Percentiles rank a stretch among this genome's conserved stretches.
These are phyloP conservation scores for Stephania cephalantha DNA, from an alignment of 164 flowering plant species.

Conservation along the genomic window DNA sequence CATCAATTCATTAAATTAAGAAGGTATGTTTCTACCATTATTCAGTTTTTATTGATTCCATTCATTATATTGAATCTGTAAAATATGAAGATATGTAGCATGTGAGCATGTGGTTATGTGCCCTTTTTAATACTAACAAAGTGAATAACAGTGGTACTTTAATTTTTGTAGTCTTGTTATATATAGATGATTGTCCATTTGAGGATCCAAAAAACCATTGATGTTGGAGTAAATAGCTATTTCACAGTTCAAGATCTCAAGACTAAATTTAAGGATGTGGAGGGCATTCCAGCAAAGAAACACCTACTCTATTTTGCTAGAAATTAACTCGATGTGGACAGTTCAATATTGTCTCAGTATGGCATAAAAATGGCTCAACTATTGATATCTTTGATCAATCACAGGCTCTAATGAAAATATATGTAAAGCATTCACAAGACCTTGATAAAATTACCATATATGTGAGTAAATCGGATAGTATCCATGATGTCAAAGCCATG, in stretches of 20 bases:
- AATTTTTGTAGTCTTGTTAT: background rate
- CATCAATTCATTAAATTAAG: too few relatives aligned
- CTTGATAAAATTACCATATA: conserved; percentile 13
- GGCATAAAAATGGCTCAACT: conserved; percentile 15
- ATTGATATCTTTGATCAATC: conserved; percentile 11
- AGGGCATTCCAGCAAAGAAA: conserved; percentile 13
- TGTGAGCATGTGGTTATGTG: too few relatives aligned
- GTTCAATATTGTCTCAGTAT: conserved; percentile 17
- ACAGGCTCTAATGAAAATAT: conserved; percentile 10
- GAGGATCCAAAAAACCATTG: conserved; percentile 21
- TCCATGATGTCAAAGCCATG: conserved; percentile 19
- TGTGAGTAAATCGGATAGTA: conserved; percentile 17
- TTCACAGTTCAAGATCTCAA: conserved; percentile 19
- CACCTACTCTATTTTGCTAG: conserved; percentile 18
- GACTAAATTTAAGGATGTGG: conserved; percentile 11
- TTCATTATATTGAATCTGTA: too few relatives aligned
- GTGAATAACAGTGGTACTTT: too few relatives aligned
- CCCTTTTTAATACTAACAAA: too few relatives aligned
- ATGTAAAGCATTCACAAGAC: conserved; percentile 12
- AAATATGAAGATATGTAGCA: too few relatives aligned
- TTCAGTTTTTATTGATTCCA: too few relatives aligned
- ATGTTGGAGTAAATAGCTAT: conserved; percentile 16
- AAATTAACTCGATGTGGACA: too few relatives aligned
- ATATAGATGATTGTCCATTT: conserved; percentile 18
- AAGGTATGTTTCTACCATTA: too few relatives aligned